Evolutionary conservation across 106 monocot genomes (phyloP).

Genomic region (Acanthochlamys bracteata): DNA sequence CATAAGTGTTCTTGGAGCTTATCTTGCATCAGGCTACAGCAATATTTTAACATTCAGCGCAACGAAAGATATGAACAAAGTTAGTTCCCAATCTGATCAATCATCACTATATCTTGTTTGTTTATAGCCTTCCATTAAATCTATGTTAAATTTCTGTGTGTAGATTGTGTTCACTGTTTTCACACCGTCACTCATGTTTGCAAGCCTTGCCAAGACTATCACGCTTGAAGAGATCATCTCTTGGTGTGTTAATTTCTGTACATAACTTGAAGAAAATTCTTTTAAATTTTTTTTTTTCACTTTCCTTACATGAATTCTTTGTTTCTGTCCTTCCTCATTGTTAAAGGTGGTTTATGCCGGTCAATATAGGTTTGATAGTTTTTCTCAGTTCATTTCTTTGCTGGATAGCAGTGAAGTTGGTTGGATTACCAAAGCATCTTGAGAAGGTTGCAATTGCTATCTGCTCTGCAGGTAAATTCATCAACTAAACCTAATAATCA

Average conservation of each 20-base stretch:
- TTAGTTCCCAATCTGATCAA: not conserved
- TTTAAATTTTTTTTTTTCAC: too few species aligned
- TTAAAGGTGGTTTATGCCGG: slow-evolving; percentile 59
- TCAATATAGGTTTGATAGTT: slow-evolving; percentile 35
- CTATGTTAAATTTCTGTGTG: too few species aligned
- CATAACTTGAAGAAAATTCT: not conserved
- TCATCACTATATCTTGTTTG: not conserved
- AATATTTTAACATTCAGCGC: slow-evolving; percentile 40
- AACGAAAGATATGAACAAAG: slow-evolving; percentile 74
- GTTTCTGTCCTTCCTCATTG: not conserved
- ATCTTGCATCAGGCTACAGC: slow-evolving; percentile 37
- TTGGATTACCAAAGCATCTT: slow-evolving; percentile 22
- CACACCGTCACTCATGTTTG: slow-evolving; percentile 42
- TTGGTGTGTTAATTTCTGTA: slow-evolving; percentile 23
- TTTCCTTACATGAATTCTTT: too few species aligned
- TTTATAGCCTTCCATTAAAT: too few species aligned
- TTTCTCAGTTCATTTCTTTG: slow-evolving; percentile 30
- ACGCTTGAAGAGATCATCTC: slow-evolving; percentile 47
- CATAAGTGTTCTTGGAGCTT: slow-evolving; percentile 68
- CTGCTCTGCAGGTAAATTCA: slow-evolving; percentile 39
- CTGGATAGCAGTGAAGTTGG: slow-evolving; percentile 31
- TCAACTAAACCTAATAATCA: too few species aligned
- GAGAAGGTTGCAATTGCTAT: slow-evolving; percentile 28
- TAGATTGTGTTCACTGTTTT: slow-evolving; percentile 48
- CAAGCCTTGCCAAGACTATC: slow-evolving; percentile 39